These are phyloP conservation scores for Jatropha curcas DNA, from an alignment of 345 rosid species.

Conservation along the genomic window DNA sequence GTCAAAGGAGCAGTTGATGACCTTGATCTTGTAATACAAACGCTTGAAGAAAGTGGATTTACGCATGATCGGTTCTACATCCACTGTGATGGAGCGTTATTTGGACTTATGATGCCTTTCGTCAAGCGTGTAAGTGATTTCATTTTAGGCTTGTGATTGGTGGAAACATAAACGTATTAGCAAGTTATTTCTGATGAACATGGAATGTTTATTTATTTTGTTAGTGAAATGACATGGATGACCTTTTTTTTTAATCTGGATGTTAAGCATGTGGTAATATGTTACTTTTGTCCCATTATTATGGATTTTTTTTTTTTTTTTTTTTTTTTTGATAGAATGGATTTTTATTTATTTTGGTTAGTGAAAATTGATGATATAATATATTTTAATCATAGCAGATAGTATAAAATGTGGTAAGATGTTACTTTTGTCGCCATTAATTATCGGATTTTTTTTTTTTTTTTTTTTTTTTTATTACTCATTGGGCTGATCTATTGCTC, in stretches of 20 bases:
- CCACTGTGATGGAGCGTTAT: conserved; percentile 96
- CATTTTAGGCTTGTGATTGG: neutral
- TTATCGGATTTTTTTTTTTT: too few species aligned
- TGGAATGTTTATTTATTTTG: neutral
- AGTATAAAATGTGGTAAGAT: too few species aligned
- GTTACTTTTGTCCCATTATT: too few species aligned
- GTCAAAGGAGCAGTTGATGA: conserved; percentile 99
- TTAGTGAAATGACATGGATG: neutral
- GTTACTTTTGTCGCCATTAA: too few species aligned
- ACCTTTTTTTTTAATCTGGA: neutral
- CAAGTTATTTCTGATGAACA: neutral
- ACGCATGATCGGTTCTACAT: conserved; percentile 78
- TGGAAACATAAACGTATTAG: neutral
- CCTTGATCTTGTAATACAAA: conserved; percentile 86
- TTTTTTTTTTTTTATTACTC: too few species aligned
- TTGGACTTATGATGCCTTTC: conserved; percentile 99
- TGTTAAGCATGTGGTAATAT: neutral
- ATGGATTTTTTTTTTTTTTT: too few species aligned
- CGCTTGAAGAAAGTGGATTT: conserved; percentile 85
- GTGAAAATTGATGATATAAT: too few species aligned
- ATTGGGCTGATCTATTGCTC: too few species aligned
- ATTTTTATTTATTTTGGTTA: too few species aligned
- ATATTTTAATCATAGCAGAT: too few species aligned
- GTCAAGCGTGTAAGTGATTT: conserved; percentile 69
- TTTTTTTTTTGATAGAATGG: too few species aligned